Conservation (phyloP, 305 asterid genomes). For the Euphrasia arctica region DNA sequence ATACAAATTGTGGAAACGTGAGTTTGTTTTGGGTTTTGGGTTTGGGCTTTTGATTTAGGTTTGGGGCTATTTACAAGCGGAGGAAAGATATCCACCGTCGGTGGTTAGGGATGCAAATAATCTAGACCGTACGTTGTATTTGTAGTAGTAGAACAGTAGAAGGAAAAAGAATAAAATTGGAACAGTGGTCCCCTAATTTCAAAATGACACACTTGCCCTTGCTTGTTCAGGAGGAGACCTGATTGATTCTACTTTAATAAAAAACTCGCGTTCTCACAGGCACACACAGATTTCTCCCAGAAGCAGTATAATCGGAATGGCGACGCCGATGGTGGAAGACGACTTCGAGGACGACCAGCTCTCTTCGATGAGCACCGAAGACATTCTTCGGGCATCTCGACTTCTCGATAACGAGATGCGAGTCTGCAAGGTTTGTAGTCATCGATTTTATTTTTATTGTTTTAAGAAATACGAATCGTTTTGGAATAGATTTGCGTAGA, state of each 20-base stretch:
- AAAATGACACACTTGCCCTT: background rate
- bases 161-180: too few species aligned
- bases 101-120: background rate
- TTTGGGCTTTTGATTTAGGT: too few species aligned
- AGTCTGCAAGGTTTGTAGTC: conserved; percentile 52
- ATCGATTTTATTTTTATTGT: background rate
- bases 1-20: too few species aligned
- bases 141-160: too few species aligned
- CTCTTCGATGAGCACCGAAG: conserved; percentile 71
- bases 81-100: too few species aligned
- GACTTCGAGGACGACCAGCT: conserved; percentile 80
- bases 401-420: conserved; percentile 85
- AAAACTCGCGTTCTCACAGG: background rate
- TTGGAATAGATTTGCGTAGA: background rate
- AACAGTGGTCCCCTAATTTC: background rate
- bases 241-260: background rate
- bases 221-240: background rate
- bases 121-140: background rate
- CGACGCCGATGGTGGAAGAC: conserved; percentile 79
- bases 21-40: too few species aligned
- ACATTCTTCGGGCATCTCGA: conserved; percentile 77
- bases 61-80: too few species aligned
- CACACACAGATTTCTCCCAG: background rate
- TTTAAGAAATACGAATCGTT: background rate
- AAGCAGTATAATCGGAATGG: conserved; percentile 38